phyloP scores from a whole-genome alignment of 177 flowering plant genomes.

The Tripterygium wilfordii region DNA sequence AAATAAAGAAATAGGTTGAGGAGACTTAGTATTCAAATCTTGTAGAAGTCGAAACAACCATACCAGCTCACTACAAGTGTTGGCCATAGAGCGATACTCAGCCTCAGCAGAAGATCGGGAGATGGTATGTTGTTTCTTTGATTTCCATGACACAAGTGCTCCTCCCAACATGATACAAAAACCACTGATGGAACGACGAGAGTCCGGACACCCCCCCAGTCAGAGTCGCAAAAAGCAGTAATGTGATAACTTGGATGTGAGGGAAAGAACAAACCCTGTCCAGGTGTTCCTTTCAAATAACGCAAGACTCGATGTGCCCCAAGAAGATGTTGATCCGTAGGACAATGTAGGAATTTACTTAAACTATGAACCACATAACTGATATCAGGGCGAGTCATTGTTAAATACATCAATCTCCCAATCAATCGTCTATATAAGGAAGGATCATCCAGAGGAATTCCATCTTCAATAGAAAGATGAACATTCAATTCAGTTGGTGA shows the following conservation, averaged over 20 bases:
- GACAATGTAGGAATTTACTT: background rate
- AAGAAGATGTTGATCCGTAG: background rate
- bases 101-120: slow-evolving; percentile 3
- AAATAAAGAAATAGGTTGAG: background rate
- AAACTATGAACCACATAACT: background rate
- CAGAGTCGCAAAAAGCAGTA: background rate
- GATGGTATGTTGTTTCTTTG: slow-evolving; percentile 1
- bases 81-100: background rate
- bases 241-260: background rate
- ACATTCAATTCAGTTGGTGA: background rate
- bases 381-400: background rate
- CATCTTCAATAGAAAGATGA: background rate
- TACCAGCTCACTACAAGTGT: background rate
- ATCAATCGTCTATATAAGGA: background rate
- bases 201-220: slow-evolving; percentile 1
- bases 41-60: background rate
- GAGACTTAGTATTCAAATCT: background rate
- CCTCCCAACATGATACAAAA: background rate
- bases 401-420: background rate
- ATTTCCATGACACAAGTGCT: background rate
- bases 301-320: background rate
- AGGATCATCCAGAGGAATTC: background rate
- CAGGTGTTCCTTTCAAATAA: background rate
- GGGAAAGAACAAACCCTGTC: background rate
- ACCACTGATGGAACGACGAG: background rate